Base-by-base conservation (phyloP, 2,329 filamentous ascomycete genomes). In the Thielaviopsis ethacetica region DNA sequence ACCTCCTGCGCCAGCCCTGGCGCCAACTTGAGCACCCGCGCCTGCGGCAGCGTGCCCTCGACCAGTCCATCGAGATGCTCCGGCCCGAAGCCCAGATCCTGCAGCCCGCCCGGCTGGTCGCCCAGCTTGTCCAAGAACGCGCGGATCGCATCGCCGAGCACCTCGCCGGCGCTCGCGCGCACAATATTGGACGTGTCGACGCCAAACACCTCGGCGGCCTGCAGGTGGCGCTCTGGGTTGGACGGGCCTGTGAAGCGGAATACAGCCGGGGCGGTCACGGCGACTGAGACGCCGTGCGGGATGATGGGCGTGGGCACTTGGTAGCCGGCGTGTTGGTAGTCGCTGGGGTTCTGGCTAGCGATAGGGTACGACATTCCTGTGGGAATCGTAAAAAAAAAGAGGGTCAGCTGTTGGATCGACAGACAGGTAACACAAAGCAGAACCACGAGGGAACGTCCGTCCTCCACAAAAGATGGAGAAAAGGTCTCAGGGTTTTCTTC, bases 311-410 rank as follows among this genome's bases (percentile, higher is more conserved):
- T 69, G 26, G 81, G 72, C 7, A 95, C 83, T 1, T 84, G 75
- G 70, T 98, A 98, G n/a, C 93, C 93, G 0, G 78, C 71, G 68
- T 98, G 93, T 66, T 83, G 84, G 73, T 97, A 97, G 5, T 86
- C 71, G 19, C 59, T 85, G 0, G 88, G 88, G 69, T 98, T 98
- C 69, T 96, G 91, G 30, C 90, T 88, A 0, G 89, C 95, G 67
- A 98, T 95, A 19, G 93, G 93, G 68, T 98, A 98, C 24, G 88
- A 94, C 91, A 98, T 97, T 68, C 91, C 80, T 83, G 60, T 15
- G 58, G 34, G 24, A 22, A 34, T 34, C 10, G 30, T 38, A 49
- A 57, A 54, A 27, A 17, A 15, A 47, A 44, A 26, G 27, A 24
- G 10, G 30, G 30, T 34, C 30, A 34, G 30, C 7, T 10, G 7